These are phyloP conservation scores for Ammopiptanthus mongolicus DNA, from an alignment of 306 rosid genomes.

Conservation along the genomic window DNA sequence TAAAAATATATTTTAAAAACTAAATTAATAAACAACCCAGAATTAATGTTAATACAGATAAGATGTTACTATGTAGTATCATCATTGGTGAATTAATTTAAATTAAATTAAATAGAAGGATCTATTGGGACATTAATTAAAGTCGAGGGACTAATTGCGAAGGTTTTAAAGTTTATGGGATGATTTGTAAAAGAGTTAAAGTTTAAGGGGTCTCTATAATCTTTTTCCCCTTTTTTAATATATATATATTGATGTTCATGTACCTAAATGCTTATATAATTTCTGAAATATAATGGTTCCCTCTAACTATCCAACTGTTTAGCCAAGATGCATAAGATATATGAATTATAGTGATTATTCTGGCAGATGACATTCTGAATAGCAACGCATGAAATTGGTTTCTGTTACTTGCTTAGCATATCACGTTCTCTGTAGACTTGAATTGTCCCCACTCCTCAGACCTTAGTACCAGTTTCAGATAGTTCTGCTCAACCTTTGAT, in stretches of 20 bases:
- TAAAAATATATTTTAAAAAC: too few species aligned
- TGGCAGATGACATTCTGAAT: neutral
- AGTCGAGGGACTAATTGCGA: too few species aligned
- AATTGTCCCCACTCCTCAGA: neutral
- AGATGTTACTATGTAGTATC: too few species aligned
- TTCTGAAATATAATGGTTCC: neutral
- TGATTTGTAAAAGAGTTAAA: too few species aligned
- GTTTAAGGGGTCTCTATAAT: too few species aligned
- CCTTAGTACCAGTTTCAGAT: neutral
- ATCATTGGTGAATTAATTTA: too few species aligned
- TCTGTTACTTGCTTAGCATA: neutral
- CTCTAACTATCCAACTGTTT: neutral
- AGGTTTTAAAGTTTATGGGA: too few species aligned
- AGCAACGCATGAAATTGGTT: neutral
- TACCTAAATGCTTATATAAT: neutral
- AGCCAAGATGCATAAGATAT: neutral
- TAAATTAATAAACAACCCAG: too few species aligned
- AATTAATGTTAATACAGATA: too few species aligned
- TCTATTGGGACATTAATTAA: too few species aligned
- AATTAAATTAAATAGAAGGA: too few species aligned
- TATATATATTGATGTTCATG: neutral
- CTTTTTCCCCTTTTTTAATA: too few species aligned
- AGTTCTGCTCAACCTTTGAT: conserved; percentile 3
- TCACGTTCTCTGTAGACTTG: neutral
- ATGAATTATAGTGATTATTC: neutral